Conservation (phyloP, 2,329 filamentous ascomycete species). For the Xylariales sp. region DNA sequence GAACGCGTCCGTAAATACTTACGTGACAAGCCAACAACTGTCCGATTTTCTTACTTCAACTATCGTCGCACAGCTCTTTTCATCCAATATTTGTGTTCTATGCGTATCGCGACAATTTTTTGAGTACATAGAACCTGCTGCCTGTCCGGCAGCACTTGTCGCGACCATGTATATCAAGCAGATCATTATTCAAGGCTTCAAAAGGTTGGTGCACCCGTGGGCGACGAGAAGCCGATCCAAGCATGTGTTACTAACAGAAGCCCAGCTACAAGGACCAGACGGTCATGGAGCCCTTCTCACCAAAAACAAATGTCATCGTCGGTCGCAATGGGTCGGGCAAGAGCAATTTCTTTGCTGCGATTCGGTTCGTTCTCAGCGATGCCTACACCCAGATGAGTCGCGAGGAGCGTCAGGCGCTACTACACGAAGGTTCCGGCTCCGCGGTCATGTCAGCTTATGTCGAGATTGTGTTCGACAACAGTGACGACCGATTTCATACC, state of each 20-base stretch:
- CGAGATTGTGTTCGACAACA: conserved; percentile 98
- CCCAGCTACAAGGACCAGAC: conserved; percentile 98
- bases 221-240: neutral
- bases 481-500: conserved; percentile 93
- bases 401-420: conserved; percentile 92
- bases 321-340: conserved; percentile 99
- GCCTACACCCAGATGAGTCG: conserved; percentile 95
- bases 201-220: conserved; percentile 73
- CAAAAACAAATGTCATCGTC: conserved; percentile 97
- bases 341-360: conserved; percentile 99
- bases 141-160: conserved; percentile 50
- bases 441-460: conserved; percentile 99
- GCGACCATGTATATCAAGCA: conserved; percentile 96
- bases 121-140: conserved; percentile 47
- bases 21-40: conserved; percentile 43
- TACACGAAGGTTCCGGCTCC: conserved; percentile 98
- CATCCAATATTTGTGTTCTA: conserved; percentile 16
- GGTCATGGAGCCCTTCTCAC: conserved; percentile 97
- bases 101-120: conserved; percentile 42
- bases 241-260: conserved; percentile 42
- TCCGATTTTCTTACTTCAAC: conserved; percentile 23
- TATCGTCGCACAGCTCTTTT: conserved; percentile 39
- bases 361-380: conserved; percentile 98
- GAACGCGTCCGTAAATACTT: conserved; percentile 46
- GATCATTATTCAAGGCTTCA: conserved; percentile 99